Evolutionary conservation across 163 green algal species (phyloP), one percentile per base, ranked within the genome.

Genomic region (Scenedesmus sp.): DNA sequence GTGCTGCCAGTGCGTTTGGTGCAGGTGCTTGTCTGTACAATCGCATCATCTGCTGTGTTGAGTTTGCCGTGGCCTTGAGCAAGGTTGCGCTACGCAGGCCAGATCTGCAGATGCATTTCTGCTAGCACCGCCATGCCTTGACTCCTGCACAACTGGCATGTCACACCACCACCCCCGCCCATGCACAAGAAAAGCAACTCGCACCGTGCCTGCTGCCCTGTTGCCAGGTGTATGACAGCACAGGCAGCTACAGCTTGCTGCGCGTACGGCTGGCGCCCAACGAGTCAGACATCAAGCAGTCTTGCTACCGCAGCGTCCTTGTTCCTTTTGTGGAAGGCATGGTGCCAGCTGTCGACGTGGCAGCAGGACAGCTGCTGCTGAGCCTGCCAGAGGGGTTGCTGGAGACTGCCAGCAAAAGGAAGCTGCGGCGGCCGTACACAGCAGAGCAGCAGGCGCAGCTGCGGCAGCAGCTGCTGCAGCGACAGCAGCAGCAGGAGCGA

Each of bases 311-410:
- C 53, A 92, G 61, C 81, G 35, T 89, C 20, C 56, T 92, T 15
- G 70, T 92, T 22, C 89, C 89, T 1, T 92, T 92, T 76, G 83
- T 85, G 1, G 61, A 70, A 20, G 72, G 59, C 15, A 90, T 92
- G 43, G 89, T 92, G 37, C 89, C 89, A 40, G 22, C 13, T 43
- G 89, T 92, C 12, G 88, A 92, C 35, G 49, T 89, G 42, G 51
- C 10, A 30, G 65, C 43, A 2, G 82, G 82, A 4, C 18, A 53
- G 61, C n/a, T 88, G 33, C 24, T 37, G 82, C 26, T 92, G 37
- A 26, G 53, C n/a, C 49, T 37, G 37, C 88, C 88, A 33, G 46
- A 89, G 37, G 88, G 88, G 1, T 26, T 92, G 81, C 33, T 92
- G 24, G 81, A 92, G 7, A 83, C 73, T 15, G 88, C 73, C 65